Base-by-base conservation (phyloP, 2,329 filamentous ascomycete genomes). In the Cadophora luteo-olivacea region DNA sequence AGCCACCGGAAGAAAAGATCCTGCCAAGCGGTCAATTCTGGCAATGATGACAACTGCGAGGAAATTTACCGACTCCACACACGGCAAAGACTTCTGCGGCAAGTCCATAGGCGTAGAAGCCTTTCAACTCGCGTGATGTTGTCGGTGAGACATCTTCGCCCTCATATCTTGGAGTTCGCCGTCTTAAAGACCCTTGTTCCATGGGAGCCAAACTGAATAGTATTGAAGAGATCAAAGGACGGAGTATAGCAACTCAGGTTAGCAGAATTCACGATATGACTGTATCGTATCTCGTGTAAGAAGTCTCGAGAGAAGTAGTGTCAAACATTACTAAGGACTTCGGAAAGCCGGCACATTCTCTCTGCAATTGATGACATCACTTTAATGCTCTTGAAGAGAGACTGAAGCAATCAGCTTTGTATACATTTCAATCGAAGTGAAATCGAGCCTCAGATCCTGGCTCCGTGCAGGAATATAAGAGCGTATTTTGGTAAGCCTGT, bases 21-120 rank as follows among this genome's bases (percentile, higher is more conserved):
- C 93, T 94, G 74, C 48, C 4, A 11, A 14, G 41, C 45, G 41
- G 29, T 58, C 16, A 51, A 54, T 19, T 16, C 19, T 25, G n/a
- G 19, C 24, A 38, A 25, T 6, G 22, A 48, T 25, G 41, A 55
- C 14, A 22, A 57, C 7, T 29, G n/a, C 49, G 66, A 54, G 14
- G 52, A 7, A 55, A 81, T 88, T 76, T 80, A 92, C 94, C 89
- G 78, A 92, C 87, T 24, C 89, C 94, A 79, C 95, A 98, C 65
- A 98, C 92, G 19, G 96, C 93, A 79, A 97, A 98, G 61, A 96
- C 94, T 82, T 99, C 96, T 48, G 94, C 93, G 24, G 96, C 95
- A 84, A 97, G 97, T 51, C 92, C 92, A 83, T 98, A 98, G 78
- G 91, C 91, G 81, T 97, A 98, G 91, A 96, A 99, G 72, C 95